Evolutionary conservation across 352 stramenopile species (phyloP).

Genomic region (Phytopythium kandeliae): DNA sequence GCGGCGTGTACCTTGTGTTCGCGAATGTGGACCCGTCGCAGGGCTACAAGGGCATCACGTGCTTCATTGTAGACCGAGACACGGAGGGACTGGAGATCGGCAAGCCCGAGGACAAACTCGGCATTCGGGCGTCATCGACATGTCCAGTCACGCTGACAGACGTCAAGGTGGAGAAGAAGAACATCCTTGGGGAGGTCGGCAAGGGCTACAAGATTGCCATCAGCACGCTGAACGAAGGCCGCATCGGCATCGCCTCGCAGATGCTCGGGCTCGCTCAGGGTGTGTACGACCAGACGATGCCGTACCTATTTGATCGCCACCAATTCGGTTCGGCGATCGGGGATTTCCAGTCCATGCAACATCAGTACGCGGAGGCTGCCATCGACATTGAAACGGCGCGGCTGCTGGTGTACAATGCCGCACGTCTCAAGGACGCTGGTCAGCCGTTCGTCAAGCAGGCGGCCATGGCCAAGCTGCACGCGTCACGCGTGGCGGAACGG

Average conservation of each 20-base stretch:
- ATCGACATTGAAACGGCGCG: slow-evolving; percentile 93
- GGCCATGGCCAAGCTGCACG: slow-evolving; percentile 96
- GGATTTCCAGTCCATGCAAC: slow-evolving; percentile 96
- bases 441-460: slow-evolving; percentile 96
- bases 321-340: slow-evolving; percentile 94
- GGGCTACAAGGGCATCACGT: slow-evolving; percentile 97
- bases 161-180: slow-evolving; percentile 90
- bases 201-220: slow-evolving; percentile 98
- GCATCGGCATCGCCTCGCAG: slow-evolving; percentile 97
- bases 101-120: slow-evolving; percentile 95
- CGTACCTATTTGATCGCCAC: slow-evolving; percentile 95
- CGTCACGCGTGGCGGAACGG: slow-evolving; percentile 93
- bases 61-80: slow-evolving; percentile 96
- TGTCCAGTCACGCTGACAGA: slow-evolving; percentile 93
- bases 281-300: slow-evolving; percentile 93
- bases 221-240: slow-evolving; percentile 93
- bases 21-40: slow-evolving; percentile 90
- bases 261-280: slow-evolving; percentile 96
- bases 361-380: slow-evolving; percentile 94
- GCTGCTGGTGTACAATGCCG: slow-evolving; percentile 94
- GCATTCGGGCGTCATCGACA: slow-evolving; percentile 94
- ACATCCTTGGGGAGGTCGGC: slow-evolving; percentile 92
- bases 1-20: slow-evolving; percentile 96
- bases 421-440: slow-evolving; percentile 91
- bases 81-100: slow-evolving; percentile 91